phyloP scores from a whole-genome alignment of 1,284 basidiomycete species.

The Pterula multifida region DNA sequence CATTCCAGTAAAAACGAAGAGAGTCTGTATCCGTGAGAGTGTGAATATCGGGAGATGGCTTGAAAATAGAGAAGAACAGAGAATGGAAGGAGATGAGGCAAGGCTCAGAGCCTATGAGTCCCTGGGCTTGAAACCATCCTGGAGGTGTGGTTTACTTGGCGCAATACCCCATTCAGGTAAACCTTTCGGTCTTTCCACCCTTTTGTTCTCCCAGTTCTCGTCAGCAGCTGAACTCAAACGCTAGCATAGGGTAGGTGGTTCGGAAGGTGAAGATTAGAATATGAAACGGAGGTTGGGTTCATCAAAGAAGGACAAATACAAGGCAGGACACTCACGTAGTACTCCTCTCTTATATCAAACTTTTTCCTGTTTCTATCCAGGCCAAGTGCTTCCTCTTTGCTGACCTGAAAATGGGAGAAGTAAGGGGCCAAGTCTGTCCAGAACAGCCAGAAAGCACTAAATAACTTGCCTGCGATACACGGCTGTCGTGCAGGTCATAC shows the following conservation, averaged over 20 bases:
- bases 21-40: no score
- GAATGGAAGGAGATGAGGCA: not conserved
- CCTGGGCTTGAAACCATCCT: not conserved
- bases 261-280: conserved; percentile 3
- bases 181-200: conserved; percentile 74
- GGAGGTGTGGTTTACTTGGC: conserved; percentile 33
- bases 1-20: no score
- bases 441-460: not conserved
- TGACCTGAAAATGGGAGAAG: conserved; percentile 32
- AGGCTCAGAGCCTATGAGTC: not conserved
- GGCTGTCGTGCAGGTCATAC: conserved; percentile 82
- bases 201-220: conserved; percentile 81
- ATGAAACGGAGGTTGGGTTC: not conserved
- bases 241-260: conserved; percentile 23
- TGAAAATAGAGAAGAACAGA: not conserved
- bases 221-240: conserved; percentile 48
- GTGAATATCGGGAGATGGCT: not conserved
- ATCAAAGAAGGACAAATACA: not conserved
- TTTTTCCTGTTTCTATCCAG: conserved; percentile 73
- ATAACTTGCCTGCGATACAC: conserved; percentile 53
- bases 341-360: conserved; percentile 91
- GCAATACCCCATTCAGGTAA: conserved; percentile 83
- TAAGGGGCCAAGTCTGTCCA: not conserved
- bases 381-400: conserved; percentile 76
- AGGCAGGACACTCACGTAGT: conserved; percentile 71